Evolutionary conservation across 331 rosid species (phyloP).

Genomic region (Ulmus americana): DNA sequence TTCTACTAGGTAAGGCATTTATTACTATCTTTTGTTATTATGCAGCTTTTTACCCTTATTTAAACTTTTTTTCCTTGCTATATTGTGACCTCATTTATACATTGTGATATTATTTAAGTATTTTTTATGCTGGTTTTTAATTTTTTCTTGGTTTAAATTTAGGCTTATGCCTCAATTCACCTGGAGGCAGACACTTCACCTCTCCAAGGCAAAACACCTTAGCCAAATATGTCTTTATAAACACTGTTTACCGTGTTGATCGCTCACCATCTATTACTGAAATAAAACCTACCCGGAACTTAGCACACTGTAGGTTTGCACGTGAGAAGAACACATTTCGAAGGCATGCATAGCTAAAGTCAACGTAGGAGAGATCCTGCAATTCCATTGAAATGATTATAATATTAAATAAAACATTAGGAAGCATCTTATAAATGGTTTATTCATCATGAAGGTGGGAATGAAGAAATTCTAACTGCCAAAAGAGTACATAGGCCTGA

Average conservation of each 20-base stretch:
- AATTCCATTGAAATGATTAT: slow-evolving; percentile 21
- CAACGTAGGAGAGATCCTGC: slow-evolving; percentile 80
- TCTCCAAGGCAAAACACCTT: too few species aligned
- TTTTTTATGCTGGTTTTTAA: too few species aligned
- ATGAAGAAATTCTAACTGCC: slow-evolving; percentile 10
- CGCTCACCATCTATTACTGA: slow-evolving; percentile 3
- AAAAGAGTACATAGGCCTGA: slow-evolving; percentile 8
- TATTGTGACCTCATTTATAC: too few species aligned
- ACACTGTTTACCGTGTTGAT: too few species aligned
- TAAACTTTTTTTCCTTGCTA: too few species aligned
- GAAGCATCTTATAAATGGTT: slow-evolving; percentile 1
- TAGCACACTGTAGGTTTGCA: slow-evolving; percentile 81
- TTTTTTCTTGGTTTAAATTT: too few species aligned
- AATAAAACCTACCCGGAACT: slow-evolving; percentile 63
- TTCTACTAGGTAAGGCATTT: too few species aligned
- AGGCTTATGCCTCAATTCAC: too few species aligned
- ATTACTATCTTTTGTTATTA: too few species aligned
- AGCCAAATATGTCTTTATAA: not conserved
- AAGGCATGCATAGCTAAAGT: slow-evolving; percentile 88
- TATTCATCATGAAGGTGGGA: not conserved
- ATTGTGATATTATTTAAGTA: too few species aligned
- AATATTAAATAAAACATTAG: not conserved
- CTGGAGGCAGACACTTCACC: too few species aligned
- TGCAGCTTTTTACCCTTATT: too few species aligned
- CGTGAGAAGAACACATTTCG: slow-evolving; percentile 77